Evolutionary conservation across 2,329 filamentous ascomycete genomes (phyloP).

Genomic region (Calonectria ilicicola): DNA sequence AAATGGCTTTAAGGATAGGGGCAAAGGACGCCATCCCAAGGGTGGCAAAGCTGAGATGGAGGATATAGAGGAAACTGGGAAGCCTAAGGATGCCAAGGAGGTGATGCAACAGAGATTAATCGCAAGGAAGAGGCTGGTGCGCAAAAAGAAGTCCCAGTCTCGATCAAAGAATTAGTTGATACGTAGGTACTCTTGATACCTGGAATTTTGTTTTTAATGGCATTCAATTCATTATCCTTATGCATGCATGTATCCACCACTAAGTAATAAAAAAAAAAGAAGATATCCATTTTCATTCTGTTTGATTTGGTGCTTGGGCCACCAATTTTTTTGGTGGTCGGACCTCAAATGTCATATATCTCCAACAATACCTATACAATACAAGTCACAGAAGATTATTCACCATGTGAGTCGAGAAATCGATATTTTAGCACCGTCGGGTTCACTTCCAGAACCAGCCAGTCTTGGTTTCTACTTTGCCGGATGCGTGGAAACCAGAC

Average conservation of each 20-base stretch:
- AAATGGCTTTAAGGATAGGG: slow-evolving; percentile 35
- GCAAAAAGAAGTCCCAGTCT: slow-evolving; percentile 71
- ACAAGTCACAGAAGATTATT: slow-evolving; percentile 25
- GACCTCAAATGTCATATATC: not conserved
- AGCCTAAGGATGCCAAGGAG: slow-evolving; percentile 51
- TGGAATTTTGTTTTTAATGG: slow-evolving; percentile 27
- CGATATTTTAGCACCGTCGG: not conserved
- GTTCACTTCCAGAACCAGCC: slow-evolving; percentile 58
- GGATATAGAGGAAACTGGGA: slow-evolving; percentile 40
- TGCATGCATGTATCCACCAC: not conserved
- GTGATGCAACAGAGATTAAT: slow-evolving; percentile 80
- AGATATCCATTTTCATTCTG: not conserved
- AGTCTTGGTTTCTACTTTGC: slow-evolving; percentile 41
- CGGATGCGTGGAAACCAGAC: slow-evolving; percentile 25
- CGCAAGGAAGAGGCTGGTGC: slow-evolving; percentile 83
- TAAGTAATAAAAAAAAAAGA: not conserved
- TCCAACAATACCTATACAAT: slow-evolving; percentile 5
- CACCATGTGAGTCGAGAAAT: slow-evolving; percentile 28
- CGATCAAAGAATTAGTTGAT: slow-evolving; percentile 47
- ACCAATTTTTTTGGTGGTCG: not conserved
- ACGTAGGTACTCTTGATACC: slow-evolving; percentile 23
- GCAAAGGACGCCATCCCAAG: slow-evolving; percentile 33
- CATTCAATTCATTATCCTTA: slow-evolving; percentile 16
- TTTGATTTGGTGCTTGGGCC: not conserved
- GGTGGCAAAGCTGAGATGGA: slow-evolving; percentile 23